Evolutionary conservation across 2,329 filamentous ascomycete species (phyloP), one percentile per base, ranked within the genome.

Genomic region (Pseudogymnoascus sp.): DNA sequence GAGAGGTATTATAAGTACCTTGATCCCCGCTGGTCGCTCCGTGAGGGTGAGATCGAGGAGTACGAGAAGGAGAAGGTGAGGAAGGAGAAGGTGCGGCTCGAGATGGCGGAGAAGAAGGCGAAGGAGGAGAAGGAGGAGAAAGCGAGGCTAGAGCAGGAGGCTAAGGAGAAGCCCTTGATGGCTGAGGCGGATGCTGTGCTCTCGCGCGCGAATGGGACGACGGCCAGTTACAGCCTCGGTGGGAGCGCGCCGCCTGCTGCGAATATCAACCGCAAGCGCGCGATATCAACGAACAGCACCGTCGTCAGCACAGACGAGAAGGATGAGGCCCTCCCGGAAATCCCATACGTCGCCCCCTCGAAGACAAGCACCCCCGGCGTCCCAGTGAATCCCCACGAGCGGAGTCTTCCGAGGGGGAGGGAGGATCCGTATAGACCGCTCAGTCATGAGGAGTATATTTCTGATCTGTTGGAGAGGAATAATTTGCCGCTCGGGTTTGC

Each of bases 371-470:
- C 21, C 21, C 21, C 21, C 21, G 44, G 28, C n/a, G 50, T 56
- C 5, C 50, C 50, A 10, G 6, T 56, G n/a, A 56, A 56, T 16
- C 50, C 50, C n/a, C 25, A 56, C 3, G 50, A 18, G 25, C 50
- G 50, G 2, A 14, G 5, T n/a, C 28, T 56, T 10, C 16, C n/a
- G 4, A 56, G 8, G 28, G 4, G 3, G 2, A n/a, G 50, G 4
- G 4, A 10, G 28, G 50, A 56, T 34, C 50, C 50, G 50, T 34
- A 56, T 56, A 56, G 63, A 14, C 73, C 73, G 0, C 66, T 77
- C 28, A 80, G 78, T 0, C 85, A 88, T 66, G 71, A 80, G 60
- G 82, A 87, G 67, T 87, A 75, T 63, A 80, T 87, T 12, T 5
- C 34, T 3, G 36, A 42, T 8, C 68, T 76, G 60, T 77, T 88